Conservation (phyloP, 75 land plant species). For the Picea sitchensis region DNA sequence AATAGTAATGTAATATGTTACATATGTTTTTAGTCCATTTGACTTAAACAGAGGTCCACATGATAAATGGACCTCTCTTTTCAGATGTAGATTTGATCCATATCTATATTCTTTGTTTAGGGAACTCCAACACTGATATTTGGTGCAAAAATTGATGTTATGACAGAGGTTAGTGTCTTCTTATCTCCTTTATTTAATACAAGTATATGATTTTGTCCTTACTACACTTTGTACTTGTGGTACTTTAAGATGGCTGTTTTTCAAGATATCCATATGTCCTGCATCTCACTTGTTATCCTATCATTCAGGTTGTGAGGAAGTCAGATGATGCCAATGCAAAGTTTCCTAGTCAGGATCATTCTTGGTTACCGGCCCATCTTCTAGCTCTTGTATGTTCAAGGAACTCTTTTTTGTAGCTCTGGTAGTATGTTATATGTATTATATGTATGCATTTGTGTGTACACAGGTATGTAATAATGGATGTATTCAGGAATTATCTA, state of each 20-base stretch:
- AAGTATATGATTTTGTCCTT: background rate
- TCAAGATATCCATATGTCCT: background rate
- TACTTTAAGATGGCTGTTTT: background rate
- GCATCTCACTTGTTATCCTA: background rate
- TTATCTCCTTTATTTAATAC: background rate
- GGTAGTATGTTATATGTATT: background rate
- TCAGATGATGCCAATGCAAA: background rate
- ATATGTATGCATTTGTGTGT: too few relatives aligned
- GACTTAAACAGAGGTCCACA: background rate
- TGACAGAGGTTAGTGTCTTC: slow-evolving; percentile 51
- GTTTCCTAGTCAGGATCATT: slow-evolving; percentile 12
- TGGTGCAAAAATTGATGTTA: slow-evolving; percentile 66
- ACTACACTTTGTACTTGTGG: background rate
- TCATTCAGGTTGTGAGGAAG: background rate
- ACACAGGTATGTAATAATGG: too few relatives aligned
- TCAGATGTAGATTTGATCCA: slow-evolving; percentile 2
- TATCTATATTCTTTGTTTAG: slow-evolving; percentile 11
- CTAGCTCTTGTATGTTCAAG: slow-evolving; percentile 25
- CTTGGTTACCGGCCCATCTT: slow-evolving; percentile 41
- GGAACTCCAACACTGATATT: slow-evolving; percentile 51
- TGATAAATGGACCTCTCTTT: background rate
- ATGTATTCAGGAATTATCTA: background rate
- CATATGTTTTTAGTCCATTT: background rate
- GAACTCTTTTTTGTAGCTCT: background rate
- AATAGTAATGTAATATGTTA: background rate